Percentiles rank a stretch among this genome's conserved stretches.
phyloP scores from a whole-genome alignment of 2,329 filamentous ascomycete species.

The Aspergillus pseudoviridinutans region DNA sequence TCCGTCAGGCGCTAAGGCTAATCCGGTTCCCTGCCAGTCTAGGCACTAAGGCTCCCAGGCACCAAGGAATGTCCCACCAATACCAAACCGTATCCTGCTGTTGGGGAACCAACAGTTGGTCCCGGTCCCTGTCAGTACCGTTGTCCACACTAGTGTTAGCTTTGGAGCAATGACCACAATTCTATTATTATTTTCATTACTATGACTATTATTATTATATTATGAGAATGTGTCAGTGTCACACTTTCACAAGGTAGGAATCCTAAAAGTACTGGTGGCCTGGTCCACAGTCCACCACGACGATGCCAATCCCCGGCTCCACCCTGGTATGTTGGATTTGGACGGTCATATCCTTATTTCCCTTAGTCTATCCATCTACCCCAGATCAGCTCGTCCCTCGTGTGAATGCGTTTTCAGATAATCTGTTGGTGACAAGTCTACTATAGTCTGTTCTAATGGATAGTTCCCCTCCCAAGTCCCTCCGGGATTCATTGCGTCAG shows the following conservation, averaged over 20 bases:
- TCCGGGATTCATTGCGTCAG: conserved; percentile 27
- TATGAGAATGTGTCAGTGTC: not conserved
- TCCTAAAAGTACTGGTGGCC: not conserved
- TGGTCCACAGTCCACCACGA: not conserved
- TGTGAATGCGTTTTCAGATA: not conserved
- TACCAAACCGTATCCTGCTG: not conserved
- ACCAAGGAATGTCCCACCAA: not conserved
- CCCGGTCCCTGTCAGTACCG: too few relatives aligned
- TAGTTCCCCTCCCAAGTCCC: conserved; percentile 13
- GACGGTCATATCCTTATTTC: conserved; percentile 1
- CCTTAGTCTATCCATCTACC: not conserved
- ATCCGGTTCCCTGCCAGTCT: not conserved
- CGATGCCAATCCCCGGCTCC: conserved; percentile 2
- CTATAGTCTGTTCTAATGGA: conserved; percentile 1
- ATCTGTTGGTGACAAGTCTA: not conserved
- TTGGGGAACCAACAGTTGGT: not conserved
- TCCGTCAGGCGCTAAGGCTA: not conserved
- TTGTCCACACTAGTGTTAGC: too few relatives aligned
- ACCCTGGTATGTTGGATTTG: conserved; percentile 2
- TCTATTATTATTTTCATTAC: not conserved
- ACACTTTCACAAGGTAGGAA: not conserved
- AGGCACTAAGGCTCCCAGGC: not conserved
- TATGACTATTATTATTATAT: not conserved
- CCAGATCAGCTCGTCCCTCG: not conserved
- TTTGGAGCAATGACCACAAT: not conserved